These are phyloP conservation scores for Aureobasidium sp. DNA, from an alignment of 2,329 filamentous ascomycete genomes.

Conservation along the genomic window DNA sequence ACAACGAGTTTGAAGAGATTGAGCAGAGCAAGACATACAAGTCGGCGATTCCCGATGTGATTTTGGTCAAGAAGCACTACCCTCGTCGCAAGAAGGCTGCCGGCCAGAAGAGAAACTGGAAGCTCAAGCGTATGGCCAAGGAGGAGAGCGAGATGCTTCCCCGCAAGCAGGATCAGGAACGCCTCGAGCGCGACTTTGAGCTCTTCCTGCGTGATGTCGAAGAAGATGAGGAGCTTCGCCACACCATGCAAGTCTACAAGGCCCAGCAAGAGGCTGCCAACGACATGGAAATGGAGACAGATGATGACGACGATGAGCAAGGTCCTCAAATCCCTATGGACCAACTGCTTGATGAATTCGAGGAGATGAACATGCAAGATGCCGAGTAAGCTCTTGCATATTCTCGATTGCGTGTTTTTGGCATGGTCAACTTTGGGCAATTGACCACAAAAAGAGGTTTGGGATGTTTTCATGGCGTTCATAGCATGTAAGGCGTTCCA, in stretches of 20 bases:
- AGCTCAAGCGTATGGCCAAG: constrained; percentile 84
- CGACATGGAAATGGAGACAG: constrained; percentile 48
- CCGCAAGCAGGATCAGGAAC: constrained; percentile 79
- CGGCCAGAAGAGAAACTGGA: constrained; percentile 65
- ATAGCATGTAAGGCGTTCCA: constrained; percentile 15
- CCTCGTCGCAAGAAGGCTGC: constrained; percentile 66
- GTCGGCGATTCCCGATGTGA: constrained; percentile 77
- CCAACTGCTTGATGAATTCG: constrained; percentile 79
- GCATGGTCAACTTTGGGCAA: background rate
- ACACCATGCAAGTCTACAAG: constrained; percentile 82
- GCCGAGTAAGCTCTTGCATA: background rate
- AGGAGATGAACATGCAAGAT: constrained; percentile 71
- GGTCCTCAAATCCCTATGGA: constrained; percentile 45
- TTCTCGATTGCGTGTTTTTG: background rate
- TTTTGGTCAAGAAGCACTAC: constrained; percentile 97
- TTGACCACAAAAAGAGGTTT: background rate
- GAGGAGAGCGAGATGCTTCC: constrained; percentile 84
- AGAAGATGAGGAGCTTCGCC: constrained; percentile 82
- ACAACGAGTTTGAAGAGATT: constrained; percentile 72
- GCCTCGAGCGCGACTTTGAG: constrained; percentile 90
- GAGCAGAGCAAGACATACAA: constrained; percentile 70
- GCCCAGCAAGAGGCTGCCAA: constrained; percentile 45
- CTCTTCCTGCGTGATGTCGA: constrained; percentile 96
- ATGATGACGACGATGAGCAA: constrained; percentile 50
- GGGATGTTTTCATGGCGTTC: constrained; percentile 1